Base-by-base conservation (phyloP, 108 stramenopile species). In the Skeletonema tropicum region DNA sequence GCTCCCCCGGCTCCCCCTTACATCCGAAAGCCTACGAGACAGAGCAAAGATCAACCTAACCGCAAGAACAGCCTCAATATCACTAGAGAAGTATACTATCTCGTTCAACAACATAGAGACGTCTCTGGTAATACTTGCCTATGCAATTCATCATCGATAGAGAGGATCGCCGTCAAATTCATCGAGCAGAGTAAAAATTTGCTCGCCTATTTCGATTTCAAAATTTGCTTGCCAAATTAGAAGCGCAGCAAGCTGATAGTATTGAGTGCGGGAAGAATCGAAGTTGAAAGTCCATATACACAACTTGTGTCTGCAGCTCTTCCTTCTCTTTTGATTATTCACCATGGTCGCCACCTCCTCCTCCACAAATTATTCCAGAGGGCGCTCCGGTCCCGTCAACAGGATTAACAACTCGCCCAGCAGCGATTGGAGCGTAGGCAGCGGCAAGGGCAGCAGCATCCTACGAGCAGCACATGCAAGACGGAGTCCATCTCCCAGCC, bases 401-500 rank as follows among this genome's bases (percentile, higher is more conserved):
- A 55, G 10, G 52, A 23, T 55, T 0, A 55, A 25, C 9, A 23
- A 25, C 23, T 3, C n/a, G 52, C 2, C 3, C 19, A 55, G 52
- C 23, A 23, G 10, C n/a, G 21, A 23, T 1, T 55, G 19, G 21
- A 55, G 21, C 10, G 21, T 55, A 23, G 23, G 23, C 19, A 55
- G 52, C 10, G 10, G 10, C 10, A 23, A 25, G 9, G 52, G 52
- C 23, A 55, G 52, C 6, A 55, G 23, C 7, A 23, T 55, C 15
- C 23, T 23, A 25, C 52, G 52, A 55, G 52, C 52, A 55, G 52
- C 52, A 55, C 52, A 55, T 9, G 52, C 52, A 23, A 23, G 7
- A 23, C 19, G 52, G 52, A 55, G 52, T 55, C 52, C 52, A 23
- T 55, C 52, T 55, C 42, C 42, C 42, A 45, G 42, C 42, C 42